Evolutionary conservation across 208 protist species (phyloP), one percentile per base, ranked within the genome.

Genomic region (Acanthamoeba comandoni): DNA sequence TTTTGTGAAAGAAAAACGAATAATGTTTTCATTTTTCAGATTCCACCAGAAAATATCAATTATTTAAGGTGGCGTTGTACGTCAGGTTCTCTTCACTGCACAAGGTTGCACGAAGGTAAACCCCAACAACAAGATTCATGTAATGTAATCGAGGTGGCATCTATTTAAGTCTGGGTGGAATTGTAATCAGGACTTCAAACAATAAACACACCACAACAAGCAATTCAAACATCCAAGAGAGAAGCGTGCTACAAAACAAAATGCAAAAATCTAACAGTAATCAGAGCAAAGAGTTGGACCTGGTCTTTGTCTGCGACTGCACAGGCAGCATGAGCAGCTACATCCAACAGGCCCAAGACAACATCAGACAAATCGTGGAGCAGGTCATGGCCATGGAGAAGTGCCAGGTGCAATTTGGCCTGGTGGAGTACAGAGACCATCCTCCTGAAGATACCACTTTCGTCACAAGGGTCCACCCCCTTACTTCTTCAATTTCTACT

Each of bases 381-480:
- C 17, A 65, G 48, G 62, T 93, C 53, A 49, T 58, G 22, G 60
- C 39, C 5, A 9, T 55, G 31, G 91, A 84, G 57, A 29, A 35
- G 4, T 88, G 67, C 39, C 67, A 91, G 58, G 31, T 91, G 24
- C 51, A 71, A 3, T 93, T 91, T 31, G 62, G 35, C 19, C 85
- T 93, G 2, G 91, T 91, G 19, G 71, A 53, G 26, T 93, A 91
- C 49, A 43, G 91, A 8, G 91, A 93, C 48, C 86, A 93, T 70
- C 91, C 91, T 26, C 91, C 91, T 24, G 77, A 93, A 58, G 91
- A 93, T 53, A 43, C 0, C 9, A 87, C 26, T 31, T 93, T 58
- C 62, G 69, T 93, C 31, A 93, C 91, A 8, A n/a, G 75, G 52
- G 52, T 62, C 26, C 71, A 82, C 49, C 39, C 43, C 24, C 91